These are phyloP conservation scores for Helichrysum umbraculigerum DNA, from an alignment of 129 eudicot species.

Conservation along the genomic window DNA sequence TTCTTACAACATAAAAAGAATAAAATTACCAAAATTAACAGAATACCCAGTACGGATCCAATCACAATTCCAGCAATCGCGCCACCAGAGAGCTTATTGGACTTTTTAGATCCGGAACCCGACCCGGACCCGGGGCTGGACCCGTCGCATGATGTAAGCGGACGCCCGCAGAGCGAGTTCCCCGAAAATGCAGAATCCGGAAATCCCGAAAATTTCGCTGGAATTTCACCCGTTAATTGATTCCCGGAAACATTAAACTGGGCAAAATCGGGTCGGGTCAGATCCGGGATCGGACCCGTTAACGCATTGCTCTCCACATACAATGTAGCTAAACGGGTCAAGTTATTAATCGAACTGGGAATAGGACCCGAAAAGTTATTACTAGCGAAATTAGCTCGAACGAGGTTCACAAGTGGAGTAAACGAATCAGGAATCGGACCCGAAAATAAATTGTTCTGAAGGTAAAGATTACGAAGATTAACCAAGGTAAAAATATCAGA, in stretches of 20 bases:
- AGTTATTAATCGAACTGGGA: slow-evolving; percentile 39
- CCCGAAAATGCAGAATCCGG: slow-evolving; percentile 57
- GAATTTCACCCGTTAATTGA: slow-evolving; percentile 58
- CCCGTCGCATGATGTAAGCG: slow-evolving; percentile 51
- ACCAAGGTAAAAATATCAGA: slow-evolving; percentile 41
- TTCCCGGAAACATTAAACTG: slow-evolving; percentile 70
- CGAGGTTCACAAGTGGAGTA: slow-evolving; percentile 42
- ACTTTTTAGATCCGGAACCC: slow-evolving; percentile 6
- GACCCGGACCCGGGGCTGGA: slow-evolving; percentile 17
- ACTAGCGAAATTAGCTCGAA: slow-evolving; percentile 52
- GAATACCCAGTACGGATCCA: slow-evolving; percentile 52
- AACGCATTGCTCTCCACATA: slow-evolving; percentile 53
- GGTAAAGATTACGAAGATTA: slow-evolving; percentile 59
- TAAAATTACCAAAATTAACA: slow-evolving; percentile 44
- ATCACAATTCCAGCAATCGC: slow-evolving; percentile 85
- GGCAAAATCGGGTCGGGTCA: slow-evolving; percentile 39
- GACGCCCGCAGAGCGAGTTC: slow-evolving; percentile 63
- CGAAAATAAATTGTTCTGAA: slow-evolving; percentile 58
- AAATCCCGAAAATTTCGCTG: slow-evolving; percentile 35
- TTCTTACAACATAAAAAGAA: slow-evolving; percentile 55
- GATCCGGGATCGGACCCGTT: slow-evolving; percentile 66
- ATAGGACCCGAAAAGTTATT: slow-evolving; percentile 66
- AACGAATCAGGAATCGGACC: slow-evolving; percentile 62
- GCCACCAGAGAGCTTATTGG: slow-evolving; percentile 63
- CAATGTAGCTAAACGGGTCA: slow-evolving; percentile 64